phyloP scores from a whole-genome alignment of 345 rosid genomes.

The Trapa incisa region DNA sequence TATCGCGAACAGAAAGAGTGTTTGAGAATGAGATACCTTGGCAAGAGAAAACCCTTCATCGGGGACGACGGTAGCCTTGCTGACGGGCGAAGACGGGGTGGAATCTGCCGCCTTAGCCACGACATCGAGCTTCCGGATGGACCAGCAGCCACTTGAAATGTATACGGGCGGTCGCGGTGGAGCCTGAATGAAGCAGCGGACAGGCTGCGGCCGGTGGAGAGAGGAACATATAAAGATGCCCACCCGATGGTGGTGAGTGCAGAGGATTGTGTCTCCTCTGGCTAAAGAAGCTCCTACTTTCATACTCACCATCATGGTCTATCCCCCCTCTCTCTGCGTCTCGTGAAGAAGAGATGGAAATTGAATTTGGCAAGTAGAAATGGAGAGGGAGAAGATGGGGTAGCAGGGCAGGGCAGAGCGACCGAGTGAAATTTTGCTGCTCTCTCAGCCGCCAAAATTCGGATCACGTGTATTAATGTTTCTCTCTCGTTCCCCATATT shows the following conservation, averaged over 20 bases:
- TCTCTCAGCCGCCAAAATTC: conserved; percentile 35
- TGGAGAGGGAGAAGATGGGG: conserved; percentile 9
- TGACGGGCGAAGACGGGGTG: conserved; percentile 36
- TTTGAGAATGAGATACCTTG: conserved; percentile 27
- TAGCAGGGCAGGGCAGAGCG: conserved; percentile 8
- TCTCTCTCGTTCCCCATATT: conserved; percentile 1
- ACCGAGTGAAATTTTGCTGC: not conserved
- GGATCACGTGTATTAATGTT: conserved; percentile 18
- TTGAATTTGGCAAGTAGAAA: conserved; percentile 16
- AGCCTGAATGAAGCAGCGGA: conserved; percentile 11
- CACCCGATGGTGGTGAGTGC: conserved; percentile 10
- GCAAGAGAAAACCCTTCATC: conserved; percentile 75
- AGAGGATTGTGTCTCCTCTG: conserved; percentile 17
- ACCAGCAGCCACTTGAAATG: conserved; percentile 6
- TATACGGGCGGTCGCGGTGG: conserved; percentile 5
- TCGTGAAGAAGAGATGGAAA: conserved; percentile 20
- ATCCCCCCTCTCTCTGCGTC: not conserved
- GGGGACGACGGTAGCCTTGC: conserved; percentile 30
- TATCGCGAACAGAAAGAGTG: no score
- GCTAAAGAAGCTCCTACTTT: conserved; percentile 18
- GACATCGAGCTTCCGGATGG: conserved; percentile 15
- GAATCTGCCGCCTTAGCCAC: conserved; percentile 55
- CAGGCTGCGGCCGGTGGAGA: conserved; percentile 14
- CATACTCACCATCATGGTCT: conserved; percentile 12
- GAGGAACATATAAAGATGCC: conserved; percentile 18